Conservation (phyloP, 495 filamentous ascomycete species). For the Penicillium roqueforti region DNA sequence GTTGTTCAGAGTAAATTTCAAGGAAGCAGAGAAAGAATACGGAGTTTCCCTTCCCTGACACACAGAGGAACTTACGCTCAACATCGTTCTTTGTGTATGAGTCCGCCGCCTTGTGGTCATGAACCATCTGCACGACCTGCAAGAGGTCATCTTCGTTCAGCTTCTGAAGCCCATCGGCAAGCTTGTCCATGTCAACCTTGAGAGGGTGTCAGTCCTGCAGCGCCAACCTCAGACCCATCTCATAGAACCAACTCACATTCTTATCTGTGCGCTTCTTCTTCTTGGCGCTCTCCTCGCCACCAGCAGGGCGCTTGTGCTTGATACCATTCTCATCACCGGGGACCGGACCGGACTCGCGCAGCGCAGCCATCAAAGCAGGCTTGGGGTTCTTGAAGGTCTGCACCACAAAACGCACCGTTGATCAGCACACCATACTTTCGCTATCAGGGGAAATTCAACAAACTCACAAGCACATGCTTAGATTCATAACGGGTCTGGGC, state of each 20-base stretch:
- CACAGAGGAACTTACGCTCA: slow-evolving; percentile 62
- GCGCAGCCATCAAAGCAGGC: slow-evolving; percentile 64
- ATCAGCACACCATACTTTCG: background rate
- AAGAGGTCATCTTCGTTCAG: slow-evolving; percentile 85
- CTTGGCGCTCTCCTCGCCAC: slow-evolving; percentile 57
- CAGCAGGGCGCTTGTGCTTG: slow-evolving; percentile 46
- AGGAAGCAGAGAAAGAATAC: background rate
- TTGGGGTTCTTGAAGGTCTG: slow-evolving; percentile 90
- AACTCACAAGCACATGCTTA: slow-evolving; percentile 69
- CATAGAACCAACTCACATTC: slow-evolving; percentile 41
- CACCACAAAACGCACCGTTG: background rate
- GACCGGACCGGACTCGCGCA: slow-evolving; percentile 79
- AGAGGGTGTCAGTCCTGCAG: slow-evolving; percentile 10
- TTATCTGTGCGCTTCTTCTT: slow-evolving; percentile 76
- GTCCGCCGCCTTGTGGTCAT: slow-evolving; percentile 87
- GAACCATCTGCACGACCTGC: slow-evolving; percentile 94
- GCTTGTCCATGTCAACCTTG: slow-evolving; percentile 86
- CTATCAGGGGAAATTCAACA: background rate
- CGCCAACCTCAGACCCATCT: background rate
- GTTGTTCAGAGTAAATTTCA: background rate
- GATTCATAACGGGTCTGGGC: slow-evolving; percentile 73
- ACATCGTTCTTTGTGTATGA: slow-evolving; percentile 97
- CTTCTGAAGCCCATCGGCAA: slow-evolving; percentile 87
- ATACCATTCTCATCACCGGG: slow-evolving; percentile 68
- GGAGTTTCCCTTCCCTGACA: background rate